Conservation (phyloP, 2,329 filamentous ascomycete genomes). For the Bipolaris zeicola region DNA sequence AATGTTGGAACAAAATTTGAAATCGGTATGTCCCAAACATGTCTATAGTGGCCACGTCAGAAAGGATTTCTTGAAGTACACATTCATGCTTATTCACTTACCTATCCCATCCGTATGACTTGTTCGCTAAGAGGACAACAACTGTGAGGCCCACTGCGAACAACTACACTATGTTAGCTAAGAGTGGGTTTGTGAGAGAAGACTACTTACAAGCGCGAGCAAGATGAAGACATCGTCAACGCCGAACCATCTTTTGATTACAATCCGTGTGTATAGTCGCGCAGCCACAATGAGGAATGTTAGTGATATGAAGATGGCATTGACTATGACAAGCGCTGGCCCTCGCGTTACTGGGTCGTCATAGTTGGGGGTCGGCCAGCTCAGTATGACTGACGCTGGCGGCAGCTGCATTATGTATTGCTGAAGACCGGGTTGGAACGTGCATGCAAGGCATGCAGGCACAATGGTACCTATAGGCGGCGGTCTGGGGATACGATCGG, state of each 20-base stretch:
- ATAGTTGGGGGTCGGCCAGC: slow-evolving; percentile 52
- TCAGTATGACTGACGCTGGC: slow-evolving; percentile 36
- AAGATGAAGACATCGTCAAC: slow-evolving; percentile 51
- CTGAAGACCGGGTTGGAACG: slow-evolving; percentile 4
- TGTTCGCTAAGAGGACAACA: slow-evolving; percentile 51
- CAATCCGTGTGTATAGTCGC: slow-evolving; percentile 49
- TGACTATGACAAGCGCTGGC: slow-evolving; percentile 47
- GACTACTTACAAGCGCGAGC: slow-evolving; percentile 45
- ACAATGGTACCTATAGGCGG: background rate
- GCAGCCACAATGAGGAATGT: slow-evolving; percentile 45
- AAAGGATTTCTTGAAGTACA: background rate
- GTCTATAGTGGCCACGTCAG: slow-evolving; percentile 33
- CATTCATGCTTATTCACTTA: background rate
- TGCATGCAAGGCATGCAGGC: slow-evolving; percentile 12
- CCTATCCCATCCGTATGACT: slow-evolving; percentile 48
- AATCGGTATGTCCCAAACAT: slow-evolving; percentile 51
- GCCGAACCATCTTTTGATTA: slow-evolving; percentile 52
- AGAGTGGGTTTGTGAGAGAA: background rate
- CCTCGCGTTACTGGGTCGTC: slow-evolving; percentile 48
- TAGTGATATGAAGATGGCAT: slow-evolving; percentile 48
- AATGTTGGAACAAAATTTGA: slow-evolving; percentile 23
- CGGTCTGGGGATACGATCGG: background rate
- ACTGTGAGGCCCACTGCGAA: slow-evolving; percentile 48
- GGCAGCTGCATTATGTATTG: slow-evolving; percentile 35
- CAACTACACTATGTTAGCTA: slow-evolving; percentile 31